A percentile compares a stretch with the other conserved stretches of the same genome.
phyloP scores from a whole-genome alignment of 257 asterid species.

The Orobanche coerulescens region DNA sequence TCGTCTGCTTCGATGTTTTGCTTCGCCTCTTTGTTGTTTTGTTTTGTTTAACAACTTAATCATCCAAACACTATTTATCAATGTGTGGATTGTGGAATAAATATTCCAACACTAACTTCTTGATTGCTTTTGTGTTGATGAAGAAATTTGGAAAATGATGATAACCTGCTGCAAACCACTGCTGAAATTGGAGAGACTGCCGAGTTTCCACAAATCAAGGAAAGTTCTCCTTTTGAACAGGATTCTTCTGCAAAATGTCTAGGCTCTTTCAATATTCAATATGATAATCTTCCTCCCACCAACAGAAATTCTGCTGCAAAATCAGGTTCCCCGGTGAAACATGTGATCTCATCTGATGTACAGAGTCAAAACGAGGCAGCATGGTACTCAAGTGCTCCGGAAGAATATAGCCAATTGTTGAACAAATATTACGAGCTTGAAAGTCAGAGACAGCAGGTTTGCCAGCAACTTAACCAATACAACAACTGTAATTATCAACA shows the following conservation, averaged over 20 bases:
- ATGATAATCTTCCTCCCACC: background rate
- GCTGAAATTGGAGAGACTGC: constrained; percentile 19
- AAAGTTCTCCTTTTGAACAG: constrained; percentile 18
- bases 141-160: constrained; percentile 32
- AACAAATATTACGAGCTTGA: constrained; percentile 68
- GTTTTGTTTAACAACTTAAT: too few species aligned
- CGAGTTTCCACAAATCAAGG: constrained; percentile 10
- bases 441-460: constrained; percentile 57
- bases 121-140: constrained; percentile 16
- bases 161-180: constrained; percentile 18
- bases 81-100: too few species aligned
- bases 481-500: constrained; percentile 37
- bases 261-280: constrained; percentile 19
- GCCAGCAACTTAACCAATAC: constrained; percentile 55
- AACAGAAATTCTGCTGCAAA: constrained; percentile 20
- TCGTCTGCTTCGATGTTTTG: too few species aligned
- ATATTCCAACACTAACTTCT: too few species aligned
- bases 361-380: constrained; percentile 27
- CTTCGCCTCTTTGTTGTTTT: too few species aligned
- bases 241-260: constrained; percentile 15
- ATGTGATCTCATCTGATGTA: constrained; percentile 21
- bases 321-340: constrained; percentile 18
- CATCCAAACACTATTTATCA: too few species aligned
- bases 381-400: constrained; percentile 26
- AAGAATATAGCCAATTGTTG: constrained; percentile 45